These are phyloP conservation scores for Nitzschia sp. DNA, from an alignment of 108 stramenopile species.

Conservation along the genomic window DNA sequence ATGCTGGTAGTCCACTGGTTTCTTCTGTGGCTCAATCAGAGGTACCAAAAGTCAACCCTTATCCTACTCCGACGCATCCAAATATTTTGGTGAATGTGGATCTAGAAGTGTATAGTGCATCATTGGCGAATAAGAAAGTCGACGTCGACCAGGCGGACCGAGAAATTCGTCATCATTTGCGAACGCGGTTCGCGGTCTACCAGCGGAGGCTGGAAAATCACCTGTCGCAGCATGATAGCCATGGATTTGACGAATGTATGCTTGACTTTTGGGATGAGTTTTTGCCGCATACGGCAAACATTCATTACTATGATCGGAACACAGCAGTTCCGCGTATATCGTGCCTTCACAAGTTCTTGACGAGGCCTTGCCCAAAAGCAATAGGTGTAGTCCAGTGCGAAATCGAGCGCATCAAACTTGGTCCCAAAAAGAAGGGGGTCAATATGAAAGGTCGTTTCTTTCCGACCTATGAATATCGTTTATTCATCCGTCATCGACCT, in stretches of 20 bases:
- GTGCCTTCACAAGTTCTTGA: conserved; percentile 61
- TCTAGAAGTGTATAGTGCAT: conserved; percentile 54
- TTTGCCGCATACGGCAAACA: conserved; percentile 52
- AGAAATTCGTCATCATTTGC: conserved; percentile 18
- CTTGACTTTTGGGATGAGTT: conserved; percentile 88
- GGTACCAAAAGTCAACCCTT: neutral
- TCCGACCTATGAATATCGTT: conserved; percentile 80
- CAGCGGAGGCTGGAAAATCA: conserved; percentile 42
- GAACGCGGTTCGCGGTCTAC: conserved; percentile 39
- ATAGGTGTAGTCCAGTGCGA: conserved; percentile 84
- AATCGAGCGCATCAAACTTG: conserved; percentile 71
- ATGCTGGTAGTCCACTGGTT: neutral
- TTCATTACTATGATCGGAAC: conserved; percentile 72
- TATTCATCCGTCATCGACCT: conserved; percentile 73
- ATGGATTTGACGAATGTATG: conserved; percentile 63
- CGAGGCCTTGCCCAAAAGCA: conserved; percentile 76
- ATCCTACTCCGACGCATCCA: neutral
- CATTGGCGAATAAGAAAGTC: conserved; percentile 27
- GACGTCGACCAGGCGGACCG: neutral
- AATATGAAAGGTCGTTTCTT: conserved; percentile 74
- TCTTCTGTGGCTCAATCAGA: too few relatives aligned
- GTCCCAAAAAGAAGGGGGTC: conserved; percentile 57
- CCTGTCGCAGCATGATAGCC: conserved; percentile 37
- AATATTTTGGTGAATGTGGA: conserved; percentile 44
- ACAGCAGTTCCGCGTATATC: conserved; percentile 76